Percentiles rank a stretch among this genome's conserved stretches.
Conservation (phyloP, 2,329 filamentous ascomycete genomes). For the Exophiala xenobiotica region DNA sequence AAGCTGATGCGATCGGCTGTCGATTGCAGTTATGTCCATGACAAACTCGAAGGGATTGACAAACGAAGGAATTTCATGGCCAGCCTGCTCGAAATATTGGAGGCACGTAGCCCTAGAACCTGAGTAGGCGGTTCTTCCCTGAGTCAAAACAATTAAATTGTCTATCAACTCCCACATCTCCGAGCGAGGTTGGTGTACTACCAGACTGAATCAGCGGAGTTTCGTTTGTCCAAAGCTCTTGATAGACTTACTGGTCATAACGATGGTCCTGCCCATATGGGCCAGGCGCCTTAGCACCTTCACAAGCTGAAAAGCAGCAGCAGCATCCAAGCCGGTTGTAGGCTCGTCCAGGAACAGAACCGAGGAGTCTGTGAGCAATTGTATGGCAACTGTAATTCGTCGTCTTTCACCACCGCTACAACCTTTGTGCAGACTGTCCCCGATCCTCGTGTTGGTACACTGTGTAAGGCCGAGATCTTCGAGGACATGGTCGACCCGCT, state of each 20-base stretch:
- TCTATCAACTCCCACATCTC: constrained; percentile 82
- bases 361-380: constrained; percentile 76
- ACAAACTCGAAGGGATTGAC: constrained; percentile 76
- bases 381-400: constrained; percentile 68
- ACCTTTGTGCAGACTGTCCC: constrained; percentile 82
- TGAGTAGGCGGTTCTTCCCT: constrained; percentile 67
- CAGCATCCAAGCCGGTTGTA: constrained; percentile 78
- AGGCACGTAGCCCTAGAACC: constrained; percentile 60
- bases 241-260: constrained; percentile 44
- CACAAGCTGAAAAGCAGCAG: constrained; percentile 70
- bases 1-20: constrained; percentile 66
- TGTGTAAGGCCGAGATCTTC: constrained; percentile 69
- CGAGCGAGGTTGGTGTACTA: constrained; percentile 71
- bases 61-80: constrained; percentile 64
- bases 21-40: constrained; percentile 71
- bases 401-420: constrained; percentile 70
- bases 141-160: constrained; percentile 65
- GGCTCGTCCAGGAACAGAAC: constrained; percentile 82
- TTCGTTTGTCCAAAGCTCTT: constrained; percentile 66
- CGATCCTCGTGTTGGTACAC: constrained; percentile 67
- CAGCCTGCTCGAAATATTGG: constrained; percentile 61
- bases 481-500: constrained; percentile 72
- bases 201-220: constrained; percentile 59
- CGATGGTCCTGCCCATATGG: constrained; percentile 64
- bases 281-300: constrained; percentile 68